Evolutionary conservation across 2,329 filamentous ascomycete genomes (phyloP), one percentile per base, ranked within the genome.

Genomic region (Neopestalotiopsis sp.): DNA sequence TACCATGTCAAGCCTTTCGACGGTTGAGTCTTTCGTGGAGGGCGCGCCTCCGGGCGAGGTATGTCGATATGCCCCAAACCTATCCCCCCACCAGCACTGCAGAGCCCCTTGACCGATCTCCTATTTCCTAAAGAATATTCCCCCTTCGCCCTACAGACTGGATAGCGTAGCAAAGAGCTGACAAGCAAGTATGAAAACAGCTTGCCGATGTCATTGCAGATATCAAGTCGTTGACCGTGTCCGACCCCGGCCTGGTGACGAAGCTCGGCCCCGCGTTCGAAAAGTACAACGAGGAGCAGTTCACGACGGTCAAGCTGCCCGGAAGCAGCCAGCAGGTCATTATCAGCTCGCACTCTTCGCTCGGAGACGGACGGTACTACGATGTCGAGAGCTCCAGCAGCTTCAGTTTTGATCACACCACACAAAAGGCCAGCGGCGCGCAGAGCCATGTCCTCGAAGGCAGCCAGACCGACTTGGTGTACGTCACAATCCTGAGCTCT

Each of bases 31-130:
- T 65, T 99, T 98, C 81, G 91, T 99, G 73, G 91, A 97, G 84
- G 94, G 94, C 78, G 94, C 96, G 76, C 96, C 96, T 62, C 96
- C 96, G 28, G 96, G 96, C 86, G 96, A 99, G 92, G 95, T 97
- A 89, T n/a, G 65, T 10, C 32, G 2, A 34, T 13, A 28, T 10
- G 17, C 12, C 76, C 83, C 63, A 69, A 34, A 65, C 70, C 68
- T 80, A 28, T 28, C 4, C 24, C 24, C 73, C 72, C 71, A 71
- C 67, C 67, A 57, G 30, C 57, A 30, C 34, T 30, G 28, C n/a
- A 59, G 6, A 14, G 30, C 4, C 32, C 45, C 45, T 53, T 53
- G 45, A 53, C 45, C 45, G 45, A 24, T 62, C 14, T 30, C 59
- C 59, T 40, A 34, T 34, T 34, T 13, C 59, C 10, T 42, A 5